Evolutionary conservation across 192 early-diverging fungal species (phyloP), one percentile per base, ranked within the genome.

Genomic region (Lobosporangium transversale): DNA sequence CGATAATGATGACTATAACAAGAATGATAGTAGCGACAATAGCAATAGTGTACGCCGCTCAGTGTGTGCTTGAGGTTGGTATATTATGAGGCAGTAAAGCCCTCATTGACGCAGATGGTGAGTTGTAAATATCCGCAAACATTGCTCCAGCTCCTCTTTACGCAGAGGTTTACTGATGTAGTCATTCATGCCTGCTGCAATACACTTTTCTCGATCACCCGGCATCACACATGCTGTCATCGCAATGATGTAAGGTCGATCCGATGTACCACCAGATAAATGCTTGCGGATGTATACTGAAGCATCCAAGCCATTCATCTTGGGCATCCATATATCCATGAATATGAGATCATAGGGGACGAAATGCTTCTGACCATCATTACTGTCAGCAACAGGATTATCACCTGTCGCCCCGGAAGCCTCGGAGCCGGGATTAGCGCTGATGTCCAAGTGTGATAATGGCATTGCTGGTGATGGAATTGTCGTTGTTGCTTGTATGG

Each of bases 171-270:
- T 76, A 9, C 64, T 79, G 11, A 85, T 80, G 29, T 81, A 85
- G 4, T 79, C 84, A 42, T 85, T 85, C 84, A 85, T 85, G 7
- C 84, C 84, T 20, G 60, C 56, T 53, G 70, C 71, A 48, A 81
- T 70, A 53, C 79, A 81, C n/a, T 70, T 68, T 30, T 76, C 66
- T 1, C 79, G 66, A 30, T 81, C 79, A 14, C 68, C 62, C 17
- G 66, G 67, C 73, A 81, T 70, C 24, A 75, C 79, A 45, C 73
- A 76, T 3, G 79, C 79, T 10, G 73, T 76, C 58, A 74, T 75
- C 15, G 62, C 54, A 56, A 67, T 76, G 27, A 66, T 65, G 36
- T 69, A 81, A 0, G 53, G 57, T 2, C 58, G 68, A 24, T 65
- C 53, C 0, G 57, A 11, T 33, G 57, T 60, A 8, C 40, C 53